phyloP scores from a whole-genome alignment of 768 basidiomycete species.

The Pulveroboletus frians region DNA sequence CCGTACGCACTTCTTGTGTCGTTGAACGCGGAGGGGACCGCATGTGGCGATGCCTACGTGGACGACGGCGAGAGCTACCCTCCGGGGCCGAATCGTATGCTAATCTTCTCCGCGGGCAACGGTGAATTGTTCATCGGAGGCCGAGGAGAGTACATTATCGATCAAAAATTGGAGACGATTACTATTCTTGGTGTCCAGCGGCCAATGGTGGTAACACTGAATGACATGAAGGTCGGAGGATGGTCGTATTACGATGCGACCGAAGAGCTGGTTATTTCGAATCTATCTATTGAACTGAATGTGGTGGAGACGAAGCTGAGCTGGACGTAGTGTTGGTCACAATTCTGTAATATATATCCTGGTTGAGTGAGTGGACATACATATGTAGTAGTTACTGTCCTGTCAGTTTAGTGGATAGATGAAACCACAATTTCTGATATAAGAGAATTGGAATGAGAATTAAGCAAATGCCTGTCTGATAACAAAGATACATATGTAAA shows the following conservation, averaged over 20 bases:
- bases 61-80: conserved; percentile 67
- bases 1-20: conserved; percentile 63
- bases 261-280: conserved; percentile 32
- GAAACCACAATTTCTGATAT: no score
- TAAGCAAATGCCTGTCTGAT: no score
- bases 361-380: no score
- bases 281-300: conserved; percentile 42
- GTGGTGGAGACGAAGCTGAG: conserved; percentile 24
- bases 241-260: conserved; percentile 40
- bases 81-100: conserved; percentile 44
- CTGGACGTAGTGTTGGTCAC: conserved; percentile 27
- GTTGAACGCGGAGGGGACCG: conserved; percentile 36
- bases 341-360: no score
- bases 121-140: conserved; percentile 36
- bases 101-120: conserved; percentile 40
- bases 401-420: no score
- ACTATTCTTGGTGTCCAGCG: conserved; percentile 36
- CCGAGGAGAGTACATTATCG: conserved; percentile 28
- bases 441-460: no score
- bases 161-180: conserved; percentile 25
- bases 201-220: conserved; percentile 38
- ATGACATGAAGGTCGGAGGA: conserved; percentile 28
- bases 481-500: no score
- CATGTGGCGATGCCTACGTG: conserved; percentile 57
- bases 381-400: no score